phyloP scores from a whole-genome alignment of 129 eudicot genomes.

The Centrapalus pauciflorus region DNA sequence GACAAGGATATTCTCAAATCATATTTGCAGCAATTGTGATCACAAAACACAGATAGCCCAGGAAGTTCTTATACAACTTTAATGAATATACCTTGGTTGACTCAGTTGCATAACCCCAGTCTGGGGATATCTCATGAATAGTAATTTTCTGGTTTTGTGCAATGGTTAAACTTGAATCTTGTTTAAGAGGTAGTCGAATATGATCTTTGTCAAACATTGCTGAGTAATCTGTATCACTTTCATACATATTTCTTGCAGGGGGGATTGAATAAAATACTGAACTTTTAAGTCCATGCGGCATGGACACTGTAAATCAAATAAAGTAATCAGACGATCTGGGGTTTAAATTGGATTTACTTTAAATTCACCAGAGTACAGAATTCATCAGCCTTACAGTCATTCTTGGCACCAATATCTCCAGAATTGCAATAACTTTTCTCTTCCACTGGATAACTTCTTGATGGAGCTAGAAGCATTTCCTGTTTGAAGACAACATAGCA shows the following conservation, averaged over 20 bases:
- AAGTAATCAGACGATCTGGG: conserved; percentile 4
- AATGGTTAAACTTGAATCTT: conserved; percentile 51
- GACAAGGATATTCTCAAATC: not conserved
- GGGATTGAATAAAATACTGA: conserved; percentile 30
- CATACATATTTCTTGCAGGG: conserved; percentile 31
- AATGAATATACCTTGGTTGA: conserved; percentile 55
- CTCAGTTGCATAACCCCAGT: conserved; percentile 79
- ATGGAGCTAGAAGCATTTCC: conserved; percentile 30
- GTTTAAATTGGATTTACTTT: not conserved
- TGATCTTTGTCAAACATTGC: conserved; percentile 54
- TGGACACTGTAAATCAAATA: conserved; percentile 38
- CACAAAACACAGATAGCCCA: not conserved
- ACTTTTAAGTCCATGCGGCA: conserved; percentile 37
- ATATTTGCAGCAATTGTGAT: not conserved
- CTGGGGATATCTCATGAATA: conserved; percentile 82
- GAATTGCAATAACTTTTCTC: conserved; percentile 22
- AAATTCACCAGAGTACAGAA: not conserved
- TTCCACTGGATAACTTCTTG: conserved; percentile 17
- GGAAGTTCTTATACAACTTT: not conserved
- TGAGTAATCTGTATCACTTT: conserved; percentile 41
- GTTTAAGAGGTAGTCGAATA: conserved; percentile 45
- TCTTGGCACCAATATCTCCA: conserved; percentile 28
- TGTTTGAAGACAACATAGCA: conserved; percentile 18
- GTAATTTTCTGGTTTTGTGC: conserved; percentile 68
- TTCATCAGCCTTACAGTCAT: conserved; percentile 31